Conservation (phyloP, 768 basidiomycete genomes). For the Macrolepiota fuliginosa region DNA sequence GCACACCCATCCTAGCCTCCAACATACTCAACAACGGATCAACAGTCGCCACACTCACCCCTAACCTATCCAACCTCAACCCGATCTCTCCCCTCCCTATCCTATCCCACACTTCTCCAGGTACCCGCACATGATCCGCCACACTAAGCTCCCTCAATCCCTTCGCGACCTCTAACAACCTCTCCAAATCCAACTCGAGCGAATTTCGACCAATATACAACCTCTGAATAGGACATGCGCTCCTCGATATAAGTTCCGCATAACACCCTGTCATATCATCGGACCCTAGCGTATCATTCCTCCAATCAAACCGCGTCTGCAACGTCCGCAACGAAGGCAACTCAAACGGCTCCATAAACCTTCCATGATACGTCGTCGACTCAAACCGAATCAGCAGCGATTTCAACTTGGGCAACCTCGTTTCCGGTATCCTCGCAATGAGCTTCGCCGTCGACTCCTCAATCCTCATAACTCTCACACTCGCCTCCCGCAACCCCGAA, state of each 20-base stretch:
- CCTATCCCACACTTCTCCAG: not conserved
- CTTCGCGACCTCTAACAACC: not conserved
- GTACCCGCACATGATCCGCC: conserved; percentile 7
- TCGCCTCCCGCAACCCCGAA: not conserved
- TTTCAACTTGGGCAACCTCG: not conserved
- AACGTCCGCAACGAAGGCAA: conserved; percentile 2
- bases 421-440: not conserved
- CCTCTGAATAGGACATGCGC: conserved; percentile 9
- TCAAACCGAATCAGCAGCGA: conserved; percentile 5
- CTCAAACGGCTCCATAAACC: conserved; percentile 12
- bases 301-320: conserved; percentile 13
- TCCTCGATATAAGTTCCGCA: conserved; percentile 7
- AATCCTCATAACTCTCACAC: conserved; percentile 9
- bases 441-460: conserved; percentile 4
- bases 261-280: conserved; percentile 4
- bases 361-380: not conserved
- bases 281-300: not conserved
- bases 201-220: conserved; percentile 10
- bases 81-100: conserved; percentile 7
- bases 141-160: conserved; percentile 3
- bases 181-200: conserved; percentile 5
- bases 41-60: conserved; percentile 1
- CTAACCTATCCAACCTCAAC: conserved; percentile 5
- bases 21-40: conserved; percentile 10
- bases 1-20: conserved; percentile 5